Percentiles rank a stretch among this genome's conserved stretches.
Evolutionary conservation across 768 basidiomycete genomes (phyloP).

Genomic region (Melanogaster broomeanus): DNA sequence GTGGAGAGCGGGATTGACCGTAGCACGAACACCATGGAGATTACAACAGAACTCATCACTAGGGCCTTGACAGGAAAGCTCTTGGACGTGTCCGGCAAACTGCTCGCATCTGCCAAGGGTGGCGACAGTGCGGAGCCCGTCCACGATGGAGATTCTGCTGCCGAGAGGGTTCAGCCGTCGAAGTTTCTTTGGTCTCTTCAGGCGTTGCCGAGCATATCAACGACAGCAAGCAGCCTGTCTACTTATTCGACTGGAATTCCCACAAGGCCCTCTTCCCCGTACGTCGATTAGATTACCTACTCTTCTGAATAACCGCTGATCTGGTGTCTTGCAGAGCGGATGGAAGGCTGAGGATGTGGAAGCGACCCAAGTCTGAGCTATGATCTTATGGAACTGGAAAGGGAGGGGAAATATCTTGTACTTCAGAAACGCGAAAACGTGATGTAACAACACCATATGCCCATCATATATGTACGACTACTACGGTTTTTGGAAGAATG

Average conservation of each 20-base stretch:
- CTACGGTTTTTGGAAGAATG: too few relatives aligned
- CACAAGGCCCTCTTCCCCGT: slow-evolving; percentile 22
- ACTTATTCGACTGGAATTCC: slow-evolving; percentile 22
- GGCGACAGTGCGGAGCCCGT: slow-evolving; percentile 1
- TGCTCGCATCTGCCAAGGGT: slow-evolving; percentile 19
- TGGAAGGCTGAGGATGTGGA: slow-evolving; percentile 1
- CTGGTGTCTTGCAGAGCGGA: not conserved
- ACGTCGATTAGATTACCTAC: not conserved
- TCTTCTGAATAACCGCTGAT: not conserved
- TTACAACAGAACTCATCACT: slow-evolving; percentile 10
- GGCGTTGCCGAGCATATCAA: slow-evolving; percentile 20
- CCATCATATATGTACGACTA: too few relatives aligned
- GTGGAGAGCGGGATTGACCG: slow-evolving; percentile 3
- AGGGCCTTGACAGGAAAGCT: slow-evolving; percentile 15
- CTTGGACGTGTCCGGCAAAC: slow-evolving; percentile 11
- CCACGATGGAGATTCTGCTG: not conserved
- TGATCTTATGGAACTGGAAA: too few relatives aligned
- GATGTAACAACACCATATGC: too few relatives aligned
- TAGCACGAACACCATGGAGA: slow-evolving; percentile 10
- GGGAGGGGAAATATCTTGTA: too few relatives aligned
- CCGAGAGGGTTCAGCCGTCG: slow-evolving; percentile 13
- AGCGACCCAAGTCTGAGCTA: too few relatives aligned
- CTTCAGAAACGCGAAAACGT: too few relatives aligned
- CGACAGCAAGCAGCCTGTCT: slow-evolving; percentile 14
- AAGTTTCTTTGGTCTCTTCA: slow-evolving; percentile 19